Evolutionary conservation across 345 rosid species (phyloP).

Genomic region (Turritis glabra): DNA sequence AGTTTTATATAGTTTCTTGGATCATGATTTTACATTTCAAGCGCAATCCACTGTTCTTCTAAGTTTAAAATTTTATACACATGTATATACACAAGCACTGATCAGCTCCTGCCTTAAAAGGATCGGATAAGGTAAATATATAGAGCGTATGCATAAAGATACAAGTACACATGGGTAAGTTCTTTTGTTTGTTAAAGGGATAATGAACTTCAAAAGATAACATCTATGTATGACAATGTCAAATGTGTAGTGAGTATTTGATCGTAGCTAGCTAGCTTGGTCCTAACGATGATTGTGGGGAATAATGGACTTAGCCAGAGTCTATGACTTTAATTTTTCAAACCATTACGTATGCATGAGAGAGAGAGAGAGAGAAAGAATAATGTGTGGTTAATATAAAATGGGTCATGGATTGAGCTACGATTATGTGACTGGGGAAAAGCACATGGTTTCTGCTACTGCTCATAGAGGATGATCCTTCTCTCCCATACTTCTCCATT

Average conservation of each 20-base stretch:
- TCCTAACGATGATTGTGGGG: conserved; percentile 24
- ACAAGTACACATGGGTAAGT: conserved; percentile 11
- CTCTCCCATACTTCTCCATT: conserved; percentile 36
- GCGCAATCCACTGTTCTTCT: background rate
- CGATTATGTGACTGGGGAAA: conserved; percentile 29
- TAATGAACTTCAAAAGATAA: conserved; percentile 14
- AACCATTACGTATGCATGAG: conserved; percentile 13
- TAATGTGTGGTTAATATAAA: conserved; percentile 25
- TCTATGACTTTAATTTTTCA: conserved; percentile 14
- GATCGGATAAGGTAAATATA: background rate
- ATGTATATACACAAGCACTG: background rate
- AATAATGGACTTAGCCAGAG: conserved; percentile 24
- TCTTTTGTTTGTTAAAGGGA: conserved; percentile 1
- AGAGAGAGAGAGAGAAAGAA: background rate
- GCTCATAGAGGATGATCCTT: conserved; percentile 22
- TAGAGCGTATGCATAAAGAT: background rate
- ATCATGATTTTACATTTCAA: background rate
- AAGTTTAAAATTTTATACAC: background rate
- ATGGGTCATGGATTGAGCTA: conserved; percentile 32
- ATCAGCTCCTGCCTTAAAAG: background rate
- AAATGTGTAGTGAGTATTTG: background rate
- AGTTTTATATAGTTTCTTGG: background rate
- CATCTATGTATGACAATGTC: conserved; percentile 1
- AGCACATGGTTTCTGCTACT: conserved; percentile 41
- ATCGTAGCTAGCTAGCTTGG: conserved; percentile 25